Conservation (phyloP, 768 basidiomycete genomes). For the Amanita phalloides region DNA sequence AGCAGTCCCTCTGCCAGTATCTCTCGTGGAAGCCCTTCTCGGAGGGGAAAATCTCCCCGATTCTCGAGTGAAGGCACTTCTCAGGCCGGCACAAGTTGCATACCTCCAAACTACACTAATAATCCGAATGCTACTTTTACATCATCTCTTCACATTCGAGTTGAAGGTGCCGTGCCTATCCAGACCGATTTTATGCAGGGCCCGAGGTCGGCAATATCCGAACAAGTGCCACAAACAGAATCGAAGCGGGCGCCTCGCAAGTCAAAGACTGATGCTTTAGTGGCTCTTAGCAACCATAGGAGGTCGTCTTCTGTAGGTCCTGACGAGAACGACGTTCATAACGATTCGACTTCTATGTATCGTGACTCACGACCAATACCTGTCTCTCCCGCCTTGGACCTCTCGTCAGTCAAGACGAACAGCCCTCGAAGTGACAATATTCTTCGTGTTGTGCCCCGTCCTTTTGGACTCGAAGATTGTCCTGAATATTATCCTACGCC, state of each 20-base stretch:
- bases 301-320: constrained; percentile 42
- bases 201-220: constrained; percentile 22
- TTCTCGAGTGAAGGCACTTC: constrained; percentile 35
- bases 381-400: constrained; percentile 51
- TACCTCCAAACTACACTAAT: constrained; percentile 38
- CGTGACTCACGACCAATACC: constrained; percentile 47
- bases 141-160: constrained; percentile 68
- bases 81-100: constrained; percentile 32
- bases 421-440: constrained; percentile 33
- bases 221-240: constrained; percentile 29
- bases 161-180: constrained; percentile 65
- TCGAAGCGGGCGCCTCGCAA: constrained; percentile 73
- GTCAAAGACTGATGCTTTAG: constrained; percentile 83
- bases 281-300: constrained; percentile 62
- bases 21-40: constrained; percentile 49
- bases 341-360: constrained; percentile 38
- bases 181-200: constrained; percentile 32
- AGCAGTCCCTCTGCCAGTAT: constrained; percentile 32
- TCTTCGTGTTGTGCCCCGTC: constrained; percentile 38
- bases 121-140: constrained; percentile 42
- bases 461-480: constrained; percentile 84
- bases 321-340: constrained; percentile 39
- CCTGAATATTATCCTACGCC: constrained; percentile 79
- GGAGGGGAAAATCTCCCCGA: constrained; percentile 53
- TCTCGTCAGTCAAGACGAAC: constrained; percentile 61